Conservation (phyloP, 352 stramenopile genomes). For the Globisporangium irregulare region DNA sequence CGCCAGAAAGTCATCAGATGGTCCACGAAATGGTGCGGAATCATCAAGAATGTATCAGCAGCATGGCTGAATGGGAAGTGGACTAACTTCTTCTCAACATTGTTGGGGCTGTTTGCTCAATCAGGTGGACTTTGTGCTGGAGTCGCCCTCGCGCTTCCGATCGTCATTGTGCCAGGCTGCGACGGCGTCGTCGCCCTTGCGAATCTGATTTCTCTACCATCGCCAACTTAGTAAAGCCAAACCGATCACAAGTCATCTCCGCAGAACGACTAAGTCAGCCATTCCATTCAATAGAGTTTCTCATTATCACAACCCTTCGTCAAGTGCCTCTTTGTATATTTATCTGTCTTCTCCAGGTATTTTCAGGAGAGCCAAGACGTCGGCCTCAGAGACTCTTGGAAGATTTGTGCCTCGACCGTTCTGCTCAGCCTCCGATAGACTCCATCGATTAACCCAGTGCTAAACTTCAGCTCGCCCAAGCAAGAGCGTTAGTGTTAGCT, state of each 20-base stretch:
- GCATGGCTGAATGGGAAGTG: neutral
- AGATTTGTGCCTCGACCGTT: neutral
- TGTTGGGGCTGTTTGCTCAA: neutral
- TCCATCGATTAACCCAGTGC: too few species aligned
- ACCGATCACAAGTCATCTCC: neutral
- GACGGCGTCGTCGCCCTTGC: constrained; percentile 20
- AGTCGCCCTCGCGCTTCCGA: constrained; percentile 46
- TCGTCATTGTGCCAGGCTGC: constrained; percentile 64
- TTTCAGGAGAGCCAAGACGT: neutral
- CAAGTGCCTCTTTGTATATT: neutral
- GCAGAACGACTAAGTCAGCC: neutral
- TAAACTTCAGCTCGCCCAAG: neutral
- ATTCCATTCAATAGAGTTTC: neutral
- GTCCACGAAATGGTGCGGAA: constrained; percentile 53
- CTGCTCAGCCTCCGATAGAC: neutral
- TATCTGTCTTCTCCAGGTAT: neutral
- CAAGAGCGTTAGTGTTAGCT: neutral
- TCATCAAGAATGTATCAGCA: neutral
- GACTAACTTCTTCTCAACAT: neutral
- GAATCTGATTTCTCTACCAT: neutral
- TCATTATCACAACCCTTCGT: neutral
- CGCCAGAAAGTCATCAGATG: constrained; percentile 31
- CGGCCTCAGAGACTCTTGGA: neutral
- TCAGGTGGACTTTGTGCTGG: constrained; percentile 71
- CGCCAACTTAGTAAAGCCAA: too few species aligned